Percentiles rank a stretch among this genome's conserved stretches.
These are phyloP conservation scores for Paraconiothyrium brasiliense DNA, from an alignment of 2,329 filamentous ascomycete species.

Conservation along the genomic window DNA sequence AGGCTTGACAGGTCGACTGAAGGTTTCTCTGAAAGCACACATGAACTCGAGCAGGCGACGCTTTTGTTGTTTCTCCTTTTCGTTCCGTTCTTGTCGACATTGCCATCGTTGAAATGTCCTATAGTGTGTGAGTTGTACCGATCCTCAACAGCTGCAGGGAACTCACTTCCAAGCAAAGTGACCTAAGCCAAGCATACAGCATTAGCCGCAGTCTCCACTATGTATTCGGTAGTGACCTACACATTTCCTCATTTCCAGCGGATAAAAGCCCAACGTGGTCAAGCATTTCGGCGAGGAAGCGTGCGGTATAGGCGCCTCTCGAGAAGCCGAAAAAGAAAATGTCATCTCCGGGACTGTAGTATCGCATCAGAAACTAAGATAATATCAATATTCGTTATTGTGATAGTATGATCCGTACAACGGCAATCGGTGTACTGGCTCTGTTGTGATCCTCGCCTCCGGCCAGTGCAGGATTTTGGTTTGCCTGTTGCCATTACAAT, in stretches of 20 bases:
- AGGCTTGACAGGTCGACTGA: constrained; percentile 76
- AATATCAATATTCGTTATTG: background rate
- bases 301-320: constrained; percentile 61
- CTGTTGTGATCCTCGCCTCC: too few species aligned
- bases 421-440: too few species aligned
- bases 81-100: constrained; percentile 58
- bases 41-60: constrained; percentile 76
- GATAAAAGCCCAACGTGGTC: constrained; percentile 82
- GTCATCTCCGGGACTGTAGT: constrained; percentile 58
- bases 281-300: constrained; percentile 78
- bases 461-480: too few species aligned
- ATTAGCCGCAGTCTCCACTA: background rate
- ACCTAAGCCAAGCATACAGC: constrained; percentile 72
- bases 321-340: constrained; percentile 62
- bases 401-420: background rate
- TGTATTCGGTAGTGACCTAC: background rate
- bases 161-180: constrained; percentile 78
- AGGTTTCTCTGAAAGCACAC: constrained; percentile 82
- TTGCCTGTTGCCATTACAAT: background rate
- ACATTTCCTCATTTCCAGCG: constrained; percentile 26
- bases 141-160: too few species aligned
- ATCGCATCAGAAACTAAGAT: constrained; percentile 60
- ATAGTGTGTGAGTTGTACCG: background rate
- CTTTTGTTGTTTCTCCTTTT: constrained; percentile 60
- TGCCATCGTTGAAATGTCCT: constrained; percentile 77